phyloP scores from a whole-genome alignment of 108 stramenopile species.

The Nitzschia sp. region DNA sequence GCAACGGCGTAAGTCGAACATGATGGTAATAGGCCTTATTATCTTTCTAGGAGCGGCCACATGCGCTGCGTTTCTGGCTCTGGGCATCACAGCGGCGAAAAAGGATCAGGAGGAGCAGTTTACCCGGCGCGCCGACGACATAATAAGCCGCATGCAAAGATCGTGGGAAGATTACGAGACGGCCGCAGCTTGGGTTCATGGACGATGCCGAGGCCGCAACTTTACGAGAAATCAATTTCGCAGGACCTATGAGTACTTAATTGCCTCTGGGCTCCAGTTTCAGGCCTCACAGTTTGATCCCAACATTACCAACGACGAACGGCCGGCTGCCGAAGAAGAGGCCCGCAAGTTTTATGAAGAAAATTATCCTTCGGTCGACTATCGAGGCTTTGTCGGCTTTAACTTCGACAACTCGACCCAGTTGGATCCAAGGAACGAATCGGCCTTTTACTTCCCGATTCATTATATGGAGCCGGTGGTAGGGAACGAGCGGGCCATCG shows the following conservation, averaged over 20 bases:
- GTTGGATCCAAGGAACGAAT: neutral
- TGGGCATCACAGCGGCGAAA: conserved; percentile 17
- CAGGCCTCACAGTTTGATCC: conserved; percentile 12
- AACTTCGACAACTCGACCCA: conserved; percentile 1
- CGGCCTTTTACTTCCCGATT: conserved; percentile 25
- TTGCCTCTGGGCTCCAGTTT: conserved; percentile 15
- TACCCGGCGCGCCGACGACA: conserved; percentile 10
- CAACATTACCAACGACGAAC: conserved; percentile 30
- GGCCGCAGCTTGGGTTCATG: conserved; percentile 26
- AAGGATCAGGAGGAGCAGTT: conserved; percentile 12
- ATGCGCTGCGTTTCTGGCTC: conserved; percentile 4
- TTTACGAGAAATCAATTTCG: conserved; percentile 19
- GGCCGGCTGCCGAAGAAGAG: conserved; percentile 31
- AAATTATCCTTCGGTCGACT: conserved; percentile 30
- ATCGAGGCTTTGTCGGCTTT: conserved; percentile 37
- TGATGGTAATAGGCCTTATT: neutral
- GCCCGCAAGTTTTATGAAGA: conserved; percentile 28
- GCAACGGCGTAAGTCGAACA: conserved; percentile 7
- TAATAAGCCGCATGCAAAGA: conserved; percentile 12
- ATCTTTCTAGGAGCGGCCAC: conserved; percentile 1
- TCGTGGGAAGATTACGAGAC: conserved; percentile 19
- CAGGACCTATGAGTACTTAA: conserved; percentile 16
- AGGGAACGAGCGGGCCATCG: neutral
- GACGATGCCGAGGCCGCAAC: conserved; percentile 6
- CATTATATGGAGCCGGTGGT: conserved; percentile 26